These are phyloP conservation scores for Populus trichocarpa DNA, from an alignment of 441 rosid species.

Conservation along the genomic window DNA sequence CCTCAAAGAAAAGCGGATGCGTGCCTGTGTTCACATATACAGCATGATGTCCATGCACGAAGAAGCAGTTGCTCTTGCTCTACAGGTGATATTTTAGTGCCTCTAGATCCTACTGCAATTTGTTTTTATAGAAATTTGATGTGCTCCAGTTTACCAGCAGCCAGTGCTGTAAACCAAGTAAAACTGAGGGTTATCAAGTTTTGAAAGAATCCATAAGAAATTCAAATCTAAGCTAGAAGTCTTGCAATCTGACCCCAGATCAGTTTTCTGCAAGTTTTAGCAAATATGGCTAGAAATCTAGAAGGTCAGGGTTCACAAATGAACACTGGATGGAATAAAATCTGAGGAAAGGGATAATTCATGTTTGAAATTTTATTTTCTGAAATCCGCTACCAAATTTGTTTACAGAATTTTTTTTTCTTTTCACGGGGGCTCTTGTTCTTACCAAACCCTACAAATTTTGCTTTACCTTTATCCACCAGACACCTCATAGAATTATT, in stretches of 20 bases:
- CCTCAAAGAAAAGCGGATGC: constrained; percentile 95
- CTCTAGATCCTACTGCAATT: background rate
- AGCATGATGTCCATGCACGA: constrained; percentile 99
- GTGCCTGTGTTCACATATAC: constrained; percentile 97
- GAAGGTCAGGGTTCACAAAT: background rate
- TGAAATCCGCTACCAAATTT: background rate
- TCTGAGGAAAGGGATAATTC: background rate
- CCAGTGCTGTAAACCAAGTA: background rate
- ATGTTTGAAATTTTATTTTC: background rate
- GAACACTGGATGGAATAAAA: background rate
- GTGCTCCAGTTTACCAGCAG: background rate
- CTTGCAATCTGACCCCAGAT: background rate
- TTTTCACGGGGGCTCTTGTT: background rate
- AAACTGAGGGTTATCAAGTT: background rate
- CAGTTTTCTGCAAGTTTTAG: background rate
- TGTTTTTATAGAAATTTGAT: background rate
- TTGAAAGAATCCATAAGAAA: background rate
- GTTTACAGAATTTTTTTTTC: background rate
- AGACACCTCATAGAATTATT: background rate
- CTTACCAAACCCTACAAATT: background rate
- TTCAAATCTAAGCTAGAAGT: too few species aligned
- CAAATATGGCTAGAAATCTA: background rate
- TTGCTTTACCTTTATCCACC: background rate
- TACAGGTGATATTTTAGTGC: constrained; percentile 58
- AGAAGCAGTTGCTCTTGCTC: constrained; percentile 99